Base-by-base conservation (phyloP, 345 rosid genomes). In the Pseudoturritis turrita region DNA sequence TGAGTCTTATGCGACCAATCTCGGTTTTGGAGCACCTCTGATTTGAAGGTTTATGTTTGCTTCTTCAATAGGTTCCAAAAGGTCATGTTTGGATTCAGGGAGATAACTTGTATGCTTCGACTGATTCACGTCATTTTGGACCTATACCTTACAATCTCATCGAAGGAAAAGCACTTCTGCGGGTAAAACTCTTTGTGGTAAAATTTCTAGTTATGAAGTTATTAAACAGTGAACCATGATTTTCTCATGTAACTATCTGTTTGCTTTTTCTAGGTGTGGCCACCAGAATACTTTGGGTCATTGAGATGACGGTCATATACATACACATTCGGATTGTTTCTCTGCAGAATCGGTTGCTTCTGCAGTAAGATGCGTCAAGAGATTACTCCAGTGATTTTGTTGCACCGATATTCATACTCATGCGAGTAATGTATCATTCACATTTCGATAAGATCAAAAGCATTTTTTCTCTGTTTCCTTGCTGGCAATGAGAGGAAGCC, bases 21-120 rank as follows among this genome's bases (percentile, higher is more conserved):
- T 50, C 2, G 0, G 29, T 14, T 18, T 60, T 61, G 17, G 10
- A 13, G 53, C 52, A 2, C 2, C 11, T 39, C 39, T 59, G 54
- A 75, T 22, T 26, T 40, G n/a, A 17, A 3, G 31, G 56, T 43
- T 43, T 61, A 31, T 54, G 74, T 15, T 52, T 53, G 2, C 7
- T 22, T 33, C 10, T 52, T 43, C 0, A 25, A 36, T 71, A 90
- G 96, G 86, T 89, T 18, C 96, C 98, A 19, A 84, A 83, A 80
- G 98, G 96, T 26, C 96, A 92, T 76, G 84, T 90, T 61, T 92
- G 96, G 96, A 83, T 92, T 69, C 96, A 92, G 68, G 96, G 96
- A 31, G 98, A 92, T 79, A 92, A 90, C 68, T 26, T 83, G 61
- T 86, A 88, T 76, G 87, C 83, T 65, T 92, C 96, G 3, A 79